phyloP scores from a whole-genome alignment of 1,284 basidiomycete genomes.

The Grifola frondosa region DNA sequence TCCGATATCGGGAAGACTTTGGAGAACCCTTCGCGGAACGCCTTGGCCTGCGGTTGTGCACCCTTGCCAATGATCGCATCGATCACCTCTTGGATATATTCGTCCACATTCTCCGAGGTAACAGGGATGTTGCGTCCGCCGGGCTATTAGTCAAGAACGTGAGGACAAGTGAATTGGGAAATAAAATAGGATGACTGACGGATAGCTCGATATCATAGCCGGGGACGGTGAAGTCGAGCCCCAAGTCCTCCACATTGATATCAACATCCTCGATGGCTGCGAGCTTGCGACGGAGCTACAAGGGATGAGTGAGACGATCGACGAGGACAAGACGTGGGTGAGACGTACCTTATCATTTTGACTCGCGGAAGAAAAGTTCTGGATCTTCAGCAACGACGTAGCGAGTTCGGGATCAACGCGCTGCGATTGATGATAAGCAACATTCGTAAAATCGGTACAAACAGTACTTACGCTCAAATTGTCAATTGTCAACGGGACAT shows the following conservation, averaged over 20 bases:
- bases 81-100: conserved; percentile 83
- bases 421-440: conserved; percentile 34
- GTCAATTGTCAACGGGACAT: conserved; percentile 81
- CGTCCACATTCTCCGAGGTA: conserved; percentile 82
- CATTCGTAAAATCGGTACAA: not conserved
- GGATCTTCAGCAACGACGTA: conserved; percentile 81
- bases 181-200: conserved; percentile 41
- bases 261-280: conserved; percentile 47
- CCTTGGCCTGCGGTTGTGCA: conserved; percentile 72
- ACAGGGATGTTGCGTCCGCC: conserved; percentile 81
- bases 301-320: no score
- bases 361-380: conserved; percentile 44
- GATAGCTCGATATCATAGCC: conserved; percentile 92
- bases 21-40: conserved; percentile 89
- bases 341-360: conserved; percentile 49
- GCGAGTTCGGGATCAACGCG: conserved; percentile 85
- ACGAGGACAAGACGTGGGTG: not conserved
- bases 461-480: conserved; percentile 69
- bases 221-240: conserved; percentile 94
- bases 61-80: conserved; percentile 83
- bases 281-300: conserved; percentile 55
- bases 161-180: conserved; percentile 1
- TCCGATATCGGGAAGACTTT: conserved; percentile 93
- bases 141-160: conserved; percentile 44
- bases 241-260: conserved; percentile 82